A percentile compares a stretch with the other conserved stretches of the same genome.
Evolutionary conservation across 305 asterid species (phyloP).

Genomic region (Fraxinus nigra): DNA sequence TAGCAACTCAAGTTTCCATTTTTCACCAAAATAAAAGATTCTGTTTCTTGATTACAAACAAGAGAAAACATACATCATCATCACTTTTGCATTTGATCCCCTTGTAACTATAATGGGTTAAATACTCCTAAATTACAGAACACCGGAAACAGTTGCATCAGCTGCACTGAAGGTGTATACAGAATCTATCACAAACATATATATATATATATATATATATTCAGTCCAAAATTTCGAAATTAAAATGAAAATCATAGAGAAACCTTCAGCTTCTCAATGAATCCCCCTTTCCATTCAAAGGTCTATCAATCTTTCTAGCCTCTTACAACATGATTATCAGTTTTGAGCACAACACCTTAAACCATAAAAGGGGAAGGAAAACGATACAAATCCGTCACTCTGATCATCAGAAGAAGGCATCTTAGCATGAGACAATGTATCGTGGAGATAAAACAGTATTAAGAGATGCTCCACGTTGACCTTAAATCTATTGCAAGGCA

Average conservation of each 20-base stretch:
- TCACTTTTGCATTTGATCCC: background rate
- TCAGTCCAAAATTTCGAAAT: background rate
- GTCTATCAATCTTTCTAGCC: background rate
- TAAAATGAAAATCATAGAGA: background rate
- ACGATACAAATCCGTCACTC: background rate
- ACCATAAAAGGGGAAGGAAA: background rate
- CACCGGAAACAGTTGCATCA: background rate
- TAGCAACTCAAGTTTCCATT: background rate
- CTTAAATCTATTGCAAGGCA: constrained; percentile 3
- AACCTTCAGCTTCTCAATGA: constrained; percentile 3
- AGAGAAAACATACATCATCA: background rate
- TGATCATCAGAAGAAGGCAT: background rate
- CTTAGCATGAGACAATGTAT: background rate
- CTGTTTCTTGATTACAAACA: background rate
- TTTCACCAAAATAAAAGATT: background rate
- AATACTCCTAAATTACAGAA: background rate
- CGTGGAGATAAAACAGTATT: background rate
- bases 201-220: background rate
- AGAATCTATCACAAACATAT: background rate
- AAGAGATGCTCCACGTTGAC: constrained; percentile 3
- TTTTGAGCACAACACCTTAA: background rate
- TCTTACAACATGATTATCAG: background rate
- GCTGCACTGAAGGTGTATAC: background rate
- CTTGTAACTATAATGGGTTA: background rate
- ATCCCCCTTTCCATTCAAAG: background rate